Conservation (phyloP, 2,329 filamentous ascomycete species). For the Stachybotrys echinatus region DNA sequence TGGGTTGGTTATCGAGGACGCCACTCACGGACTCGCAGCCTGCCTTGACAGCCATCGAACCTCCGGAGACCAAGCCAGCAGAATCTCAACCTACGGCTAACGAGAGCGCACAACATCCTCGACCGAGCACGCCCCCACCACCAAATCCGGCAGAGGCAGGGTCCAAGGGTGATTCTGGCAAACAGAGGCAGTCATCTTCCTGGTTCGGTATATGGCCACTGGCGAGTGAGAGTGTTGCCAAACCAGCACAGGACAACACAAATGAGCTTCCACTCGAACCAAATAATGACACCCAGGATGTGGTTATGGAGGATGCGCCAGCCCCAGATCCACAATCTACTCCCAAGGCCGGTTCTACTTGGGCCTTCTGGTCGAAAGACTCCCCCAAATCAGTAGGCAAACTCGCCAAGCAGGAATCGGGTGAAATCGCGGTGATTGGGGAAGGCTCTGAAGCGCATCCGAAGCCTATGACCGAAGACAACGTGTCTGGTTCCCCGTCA, state of each 20-base stretch:
- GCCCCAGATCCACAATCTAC: constrained; percentile 15
- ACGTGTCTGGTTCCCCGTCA: constrained; percentile 29
- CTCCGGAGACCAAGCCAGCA: constrained; percentile 5
- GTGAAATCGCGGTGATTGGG: constrained; percentile 52
- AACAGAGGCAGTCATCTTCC: constrained; percentile 13
- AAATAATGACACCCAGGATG: constrained; percentile 29
- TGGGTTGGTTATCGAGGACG: constrained; percentile 43
- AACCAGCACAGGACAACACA: constrained; percentile 6
- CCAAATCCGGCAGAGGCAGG: background rate
- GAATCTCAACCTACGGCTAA: constrained; percentile 9
- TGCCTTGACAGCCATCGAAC: background rate
- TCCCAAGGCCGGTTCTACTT: constrained; percentile 59
- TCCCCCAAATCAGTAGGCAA: constrained; percentile 30
- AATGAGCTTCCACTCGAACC: constrained; percentile 11
- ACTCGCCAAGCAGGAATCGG: constrained; percentile 32
- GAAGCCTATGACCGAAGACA: constrained; percentile 36
- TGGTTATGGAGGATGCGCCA: constrained; percentile 38
- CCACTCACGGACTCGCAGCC: constrained; percentile 18
- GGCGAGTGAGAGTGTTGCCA: constrained; percentile 10
- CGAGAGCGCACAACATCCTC: background rate
- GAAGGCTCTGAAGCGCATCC: constrained; percentile 53
- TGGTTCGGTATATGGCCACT: constrained; percentile 38
- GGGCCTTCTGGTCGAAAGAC: constrained; percentile 76
- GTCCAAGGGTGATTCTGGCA: constrained; percentile 2
- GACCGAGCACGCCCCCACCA: background rate